Base-by-base conservation (phyloP, 495 filamentous ascomycete genomes). In the Talaromyces stipitatus region DNA sequence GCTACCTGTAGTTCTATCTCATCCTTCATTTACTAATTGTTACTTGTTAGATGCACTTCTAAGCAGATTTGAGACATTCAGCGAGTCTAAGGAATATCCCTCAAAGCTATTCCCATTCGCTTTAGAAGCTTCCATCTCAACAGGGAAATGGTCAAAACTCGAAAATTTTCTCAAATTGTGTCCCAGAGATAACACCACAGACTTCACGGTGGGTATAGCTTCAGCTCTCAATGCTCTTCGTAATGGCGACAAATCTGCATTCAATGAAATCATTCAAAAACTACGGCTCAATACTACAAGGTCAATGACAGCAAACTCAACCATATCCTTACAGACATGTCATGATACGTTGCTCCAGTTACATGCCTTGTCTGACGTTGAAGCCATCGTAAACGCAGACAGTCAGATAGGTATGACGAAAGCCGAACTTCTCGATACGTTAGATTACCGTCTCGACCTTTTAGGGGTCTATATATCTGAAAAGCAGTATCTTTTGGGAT, bases 401-500 rank as follows among this genome's bases (percentile, higher is more conserved):
- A 66, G 70, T 38, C 58, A 67, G 29, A 62, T 68, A 27, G 58
- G 66, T 14, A 62, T 62, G 4, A 55, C 69, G 50, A 66, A 63
- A 60, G 60, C 67, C 27, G 68, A 69, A 18, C 64, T 91, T 22
- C 65, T 85, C 0, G 70, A 76, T 60, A 79, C 83, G 8, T 72
- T 97, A 12, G 80, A 86, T 61, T 81, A 86, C 36, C 87, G 95
- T 8, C 72, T 97, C 48, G 87, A 92, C 64, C 80, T 92, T 9
- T 69, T 99, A 9, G 94, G 94, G 2, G 86, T 90, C 3, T 96
- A 90, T 64, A 82, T 88, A 24, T 81, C 85, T 41, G 90, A 97
- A 65, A 97, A 97, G 68, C 92, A 97, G 68, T 96, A 96, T 63
- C 70, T 99, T 24, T 79, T 99, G n/a, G 87, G 91, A 2, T 76